These are phyloP conservation scores for Penicillium olsonii DNA, from an alignment of 2,329 filamentous ascomycete genomes.

Conservation along the genomic window DNA sequence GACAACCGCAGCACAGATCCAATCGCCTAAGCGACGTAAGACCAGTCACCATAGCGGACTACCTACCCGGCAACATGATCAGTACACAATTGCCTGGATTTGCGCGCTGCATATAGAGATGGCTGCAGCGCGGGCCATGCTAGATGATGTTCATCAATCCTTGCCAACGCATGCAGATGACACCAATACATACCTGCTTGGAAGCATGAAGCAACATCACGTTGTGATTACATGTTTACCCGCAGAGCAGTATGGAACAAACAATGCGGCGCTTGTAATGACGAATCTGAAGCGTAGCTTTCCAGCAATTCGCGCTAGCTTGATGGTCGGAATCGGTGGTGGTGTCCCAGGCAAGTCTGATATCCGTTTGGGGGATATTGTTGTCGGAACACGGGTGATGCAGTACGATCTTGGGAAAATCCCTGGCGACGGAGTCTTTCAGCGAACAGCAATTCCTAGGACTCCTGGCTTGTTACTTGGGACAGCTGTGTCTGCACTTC, in stretches of 20 bases:
- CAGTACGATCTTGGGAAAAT: constrained; percentile 34
- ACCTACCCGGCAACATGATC: neutral
- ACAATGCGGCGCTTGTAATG: constrained; percentile 24
- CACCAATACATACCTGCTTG: constrained; percentile 27
- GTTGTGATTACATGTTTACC: constrained; percentile 29
- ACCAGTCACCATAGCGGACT: constrained; percentile 1
- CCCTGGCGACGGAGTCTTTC: too few relatives aligned
- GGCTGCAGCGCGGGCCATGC: constrained; percentile 29
- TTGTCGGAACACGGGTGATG: constrained; percentile 31
- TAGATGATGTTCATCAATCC: constrained; percentile 30
- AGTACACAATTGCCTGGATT: constrained; percentile 37
- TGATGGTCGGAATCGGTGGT: constrained; percentile 36
- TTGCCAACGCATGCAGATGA: constrained; percentile 13
- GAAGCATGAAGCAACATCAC: constrained; percentile 25
- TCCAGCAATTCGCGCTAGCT: constrained; percentile 19
- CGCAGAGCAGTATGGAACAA: constrained; percentile 18
- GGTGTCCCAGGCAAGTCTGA: constrained; percentile 28
- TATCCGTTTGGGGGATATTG: constrained; percentile 33
- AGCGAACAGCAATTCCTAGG: constrained; percentile 21
- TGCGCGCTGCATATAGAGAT: constrained; percentile 33
- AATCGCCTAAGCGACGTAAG: constrained; percentile 12
- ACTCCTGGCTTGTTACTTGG: neutral
- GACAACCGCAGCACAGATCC: too few relatives aligned
- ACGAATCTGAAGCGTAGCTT: constrained; percentile 29
- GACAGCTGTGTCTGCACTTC: too few relatives aligned